phyloP scores from a whole-genome alignment of 768 basidiomycete species.

The Agrocybe pediades region DNA sequence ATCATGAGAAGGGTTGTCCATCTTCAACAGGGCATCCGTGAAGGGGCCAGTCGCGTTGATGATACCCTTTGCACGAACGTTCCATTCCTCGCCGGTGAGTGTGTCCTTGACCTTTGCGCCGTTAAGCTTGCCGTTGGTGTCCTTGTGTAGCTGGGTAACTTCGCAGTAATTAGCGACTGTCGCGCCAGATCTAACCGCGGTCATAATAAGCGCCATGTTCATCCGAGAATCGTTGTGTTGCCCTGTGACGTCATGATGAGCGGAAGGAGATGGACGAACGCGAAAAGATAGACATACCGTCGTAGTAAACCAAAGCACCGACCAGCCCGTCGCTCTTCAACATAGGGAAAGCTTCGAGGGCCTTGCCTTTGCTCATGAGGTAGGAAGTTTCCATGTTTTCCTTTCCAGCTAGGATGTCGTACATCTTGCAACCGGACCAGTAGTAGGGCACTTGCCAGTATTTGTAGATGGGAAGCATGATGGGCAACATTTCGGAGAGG shows the following conservation, averaged over 20 bases:
- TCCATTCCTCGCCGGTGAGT: conserved; percentile 81
- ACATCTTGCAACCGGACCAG: conserved; percentile 93
- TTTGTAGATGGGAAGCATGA: conserved; percentile 98
- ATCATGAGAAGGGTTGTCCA: conserved; percentile 76
- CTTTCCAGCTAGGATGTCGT: conserved; percentile 92
- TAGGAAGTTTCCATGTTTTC: conserved; percentile 98
- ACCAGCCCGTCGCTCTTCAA: conserved; percentile 90
- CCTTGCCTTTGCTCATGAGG: conserved; percentile 92
- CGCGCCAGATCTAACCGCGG: conserved; percentile 90
- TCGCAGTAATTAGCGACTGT: conserved; percentile 88
- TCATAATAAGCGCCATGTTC: conserved; percentile 96
- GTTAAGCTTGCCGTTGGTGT: conserved; percentile 57
- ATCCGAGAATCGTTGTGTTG: conserved; percentile 99
- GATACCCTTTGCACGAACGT: conserved; percentile 86
- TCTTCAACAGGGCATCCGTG: conserved; percentile 78
- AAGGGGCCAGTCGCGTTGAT: conserved; percentile 98
- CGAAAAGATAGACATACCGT: conserved; percentile 65
- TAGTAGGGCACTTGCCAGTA: conserved; percentile 99
- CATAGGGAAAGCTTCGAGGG: conserved; percentile 95
- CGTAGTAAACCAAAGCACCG: conserved; percentile 96
- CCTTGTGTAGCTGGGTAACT: conserved; percentile 78
- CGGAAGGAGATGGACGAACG: neutral
- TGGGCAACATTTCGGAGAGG: conserved; percentile 88
- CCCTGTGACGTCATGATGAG: conserved; percentile 43
- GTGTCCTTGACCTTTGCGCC: conserved; percentile 82